Conservation (phyloP, 352 stramenopile species). For the Globisporangium alternatum region DNA sequence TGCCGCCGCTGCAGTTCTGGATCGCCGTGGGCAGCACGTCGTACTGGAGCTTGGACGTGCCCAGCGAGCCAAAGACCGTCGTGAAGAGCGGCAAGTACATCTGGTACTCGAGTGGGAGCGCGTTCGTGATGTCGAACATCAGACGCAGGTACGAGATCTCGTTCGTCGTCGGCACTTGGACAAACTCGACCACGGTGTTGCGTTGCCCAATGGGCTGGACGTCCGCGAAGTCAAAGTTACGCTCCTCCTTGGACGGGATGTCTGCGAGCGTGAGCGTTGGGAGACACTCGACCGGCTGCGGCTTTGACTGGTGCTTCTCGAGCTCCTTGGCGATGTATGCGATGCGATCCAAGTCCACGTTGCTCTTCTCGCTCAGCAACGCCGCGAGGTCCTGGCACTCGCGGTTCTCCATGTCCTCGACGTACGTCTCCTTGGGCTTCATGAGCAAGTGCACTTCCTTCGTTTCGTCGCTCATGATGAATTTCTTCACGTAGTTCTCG, state of each 20-base stretch:
- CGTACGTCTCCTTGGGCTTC: conserved; percentile 59
- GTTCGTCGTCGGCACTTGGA: conserved; percentile 75
- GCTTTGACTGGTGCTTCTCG: conserved; percentile 58
- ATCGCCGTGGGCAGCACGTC: conserved; percentile 68
- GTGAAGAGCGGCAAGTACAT: conserved; percentile 70
- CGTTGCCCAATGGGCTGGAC: conserved; percentile 25
- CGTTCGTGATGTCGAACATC: conserved; percentile 49
- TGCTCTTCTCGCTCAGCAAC: conserved; percentile 38
- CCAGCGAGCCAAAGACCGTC: conserved; percentile 66
- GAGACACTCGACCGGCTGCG: conserved; percentile 67
- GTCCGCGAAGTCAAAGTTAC: conserved; percentile 52
- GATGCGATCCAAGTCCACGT: conserved; percentile 59
- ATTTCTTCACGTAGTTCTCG: conserved; percentile 51
- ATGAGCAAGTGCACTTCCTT: conserved; percentile 74
- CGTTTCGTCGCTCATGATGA: conserved; percentile 46
- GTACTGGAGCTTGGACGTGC: conserved; percentile 62
- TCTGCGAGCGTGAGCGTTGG: conserved; percentile 70
- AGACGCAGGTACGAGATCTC: conserved; percentile 82
- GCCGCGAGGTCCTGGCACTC: conserved; percentile 50
- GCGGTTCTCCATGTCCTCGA: conserved; percentile 47
- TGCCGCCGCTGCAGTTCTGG: conserved; percentile 74
- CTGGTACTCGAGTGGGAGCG: conserved; percentile 60
- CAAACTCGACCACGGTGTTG: conserved; percentile 38
- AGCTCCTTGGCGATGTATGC: conserved; percentile 40
- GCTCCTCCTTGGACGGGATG: conserved; percentile 48